Evolutionary conservation across 345 rosid genomes (phyloP).

Genomic region (Odontarrhena argentea): DNA sequence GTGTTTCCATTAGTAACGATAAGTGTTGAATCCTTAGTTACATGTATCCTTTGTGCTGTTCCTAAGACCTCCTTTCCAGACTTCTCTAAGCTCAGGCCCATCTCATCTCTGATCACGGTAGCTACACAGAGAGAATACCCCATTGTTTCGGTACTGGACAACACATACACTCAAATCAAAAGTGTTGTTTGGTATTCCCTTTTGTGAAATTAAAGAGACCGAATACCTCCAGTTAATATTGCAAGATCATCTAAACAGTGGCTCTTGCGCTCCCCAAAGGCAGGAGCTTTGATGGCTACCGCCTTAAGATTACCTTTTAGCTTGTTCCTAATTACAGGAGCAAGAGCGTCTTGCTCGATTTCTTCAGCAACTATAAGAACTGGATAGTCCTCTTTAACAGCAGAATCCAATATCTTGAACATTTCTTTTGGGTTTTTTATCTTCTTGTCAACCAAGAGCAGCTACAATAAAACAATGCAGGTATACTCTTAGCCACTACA

Average conservation of each 20-base stretch:
- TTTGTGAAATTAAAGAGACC: not conserved
- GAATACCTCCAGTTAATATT: conserved; percentile 86
- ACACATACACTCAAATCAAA: not conserved
- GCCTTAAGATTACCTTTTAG: conserved; percentile 75
- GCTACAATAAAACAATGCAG: conserved; percentile 52
- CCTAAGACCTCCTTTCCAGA: conserved; percentile 84
- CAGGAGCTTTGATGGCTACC: conserved; percentile 89
- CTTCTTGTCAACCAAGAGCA: conserved; percentile 85
- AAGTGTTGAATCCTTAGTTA: conserved; percentile 80
- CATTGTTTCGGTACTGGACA: conserved; percentile 6
- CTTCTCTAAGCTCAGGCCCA: conserved; percentile 68
- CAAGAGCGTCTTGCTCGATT: conserved; percentile 76
- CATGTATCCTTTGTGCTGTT: conserved; percentile 62
- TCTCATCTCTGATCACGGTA: conserved; percentile 84
- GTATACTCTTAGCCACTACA: conserved; percentile 40
- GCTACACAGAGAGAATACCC: conserved; percentile 46
- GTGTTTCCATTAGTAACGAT: conserved; percentile 77
- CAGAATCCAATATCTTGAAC: conserved; percentile 81
- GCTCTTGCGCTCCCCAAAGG: conserved; percentile 89
- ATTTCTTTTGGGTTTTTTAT: conserved; percentile 76
- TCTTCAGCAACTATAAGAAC: conserved; percentile 79
- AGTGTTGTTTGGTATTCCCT: not conserved
- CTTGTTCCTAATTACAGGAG: conserved; percentile 83
- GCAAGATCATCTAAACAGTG: conserved; percentile 90
- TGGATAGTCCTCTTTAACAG: conserved; percentile 84